A percentile compares a stretch with the other conserved stretches of the same genome.
Evolutionary conservation across 169 alveolate genomes (phyloP).

Genomic region (Theileria equi): DNA sequence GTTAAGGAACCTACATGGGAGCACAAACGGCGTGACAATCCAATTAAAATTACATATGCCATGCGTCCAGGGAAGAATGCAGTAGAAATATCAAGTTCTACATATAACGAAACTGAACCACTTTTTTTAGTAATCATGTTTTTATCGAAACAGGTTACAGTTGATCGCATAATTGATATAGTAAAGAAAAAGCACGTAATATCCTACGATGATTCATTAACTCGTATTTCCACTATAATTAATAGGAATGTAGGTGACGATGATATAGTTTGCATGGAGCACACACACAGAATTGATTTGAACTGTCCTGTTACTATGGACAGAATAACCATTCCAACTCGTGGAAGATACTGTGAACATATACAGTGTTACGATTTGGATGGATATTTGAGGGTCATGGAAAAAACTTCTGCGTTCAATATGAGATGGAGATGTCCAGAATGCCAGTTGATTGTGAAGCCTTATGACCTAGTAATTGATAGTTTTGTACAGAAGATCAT

Average conservation of each 20-base stretch:
- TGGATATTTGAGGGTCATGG: constrained; percentile 83
- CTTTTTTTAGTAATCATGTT: constrained; percentile 67
- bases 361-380: constrained; percentile 88
- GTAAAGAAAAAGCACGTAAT: constrained; percentile 59
- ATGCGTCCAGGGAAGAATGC: constrained; percentile 71
- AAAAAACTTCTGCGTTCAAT: constrained; percentile 87
- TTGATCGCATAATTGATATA: constrained; percentile 63
- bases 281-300: constrained; percentile 70
- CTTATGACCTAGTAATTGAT: constrained; percentile 82
- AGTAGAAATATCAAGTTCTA: constrained; percentile 69
- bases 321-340: constrained; percentile 84
- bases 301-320: constrained; percentile 80
- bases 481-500: constrained; percentile 75
- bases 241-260: constrained; percentile 66
- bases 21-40: constrained; percentile 82
- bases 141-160: constrained; percentile 71
- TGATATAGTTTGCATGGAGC: constrained; percentile 81
- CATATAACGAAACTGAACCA: constrained; percentile 67
- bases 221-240: constrained; percentile 50
- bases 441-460: constrained; percentile 82
- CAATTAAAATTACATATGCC: constrained; percentile 76
- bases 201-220: constrained; percentile 52
- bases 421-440: constrained; percentile 92
- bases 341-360: constrained; percentile 87
- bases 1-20: constrained; percentile 84